Conservation (phyloP, 2,329 filamentous ascomycete genomes). For the Diaporthe sp. region DNA sequence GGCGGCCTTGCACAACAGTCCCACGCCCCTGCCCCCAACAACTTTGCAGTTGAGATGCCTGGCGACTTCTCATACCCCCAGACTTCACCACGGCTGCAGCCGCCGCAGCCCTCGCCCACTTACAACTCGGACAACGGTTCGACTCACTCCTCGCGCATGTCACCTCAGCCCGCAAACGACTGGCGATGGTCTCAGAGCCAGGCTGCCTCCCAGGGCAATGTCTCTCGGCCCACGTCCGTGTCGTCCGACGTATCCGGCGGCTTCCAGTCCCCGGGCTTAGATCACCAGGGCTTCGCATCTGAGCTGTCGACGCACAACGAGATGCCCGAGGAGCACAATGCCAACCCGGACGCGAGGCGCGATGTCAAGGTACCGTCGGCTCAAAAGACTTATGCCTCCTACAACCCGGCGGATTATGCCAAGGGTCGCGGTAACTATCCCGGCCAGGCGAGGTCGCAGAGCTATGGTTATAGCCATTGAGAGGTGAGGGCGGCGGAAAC, state of each 20-base stretch:
- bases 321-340: conserved; percentile 58
- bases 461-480: conserved; percentile 30
- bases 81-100: conserved; percentile 45
- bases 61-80: conserved; percentile 63
- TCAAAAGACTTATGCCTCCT: conserved; percentile 47
- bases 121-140: conserved; percentile 46
- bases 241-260: conserved; percentile 49
- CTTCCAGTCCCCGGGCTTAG: conserved; percentile 54
- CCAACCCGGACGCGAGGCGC: conserved; percentile 45
- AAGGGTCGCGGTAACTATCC: conserved; percentile 31
- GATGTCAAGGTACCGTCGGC: conserved; percentile 42
- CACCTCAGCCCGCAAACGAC: conserved; percentile 47
- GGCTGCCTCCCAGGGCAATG: conserved; percentile 42
- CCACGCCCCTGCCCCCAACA: conserved; percentile 38
- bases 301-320: conserved; percentile 63
- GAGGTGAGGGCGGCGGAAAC: neutral
- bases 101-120: conserved; percentile 48
- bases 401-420: conserved; percentile 57
- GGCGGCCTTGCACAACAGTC: neutral
- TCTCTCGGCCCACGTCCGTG: conserved; percentile 52
- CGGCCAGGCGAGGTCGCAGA: conserved; percentile 9
- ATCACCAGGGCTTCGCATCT: conserved; percentile 56
- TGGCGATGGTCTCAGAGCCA: conserved; percentile 58
- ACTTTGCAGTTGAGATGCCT: conserved; percentile 53
- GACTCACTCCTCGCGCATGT: conserved; percentile 40